Evolutionary conservation across 2,329 filamentous ascomycete species (phyloP), one percentile per base, ranked within the genome.

Genomic region (Chaetomium sp.): DNA sequence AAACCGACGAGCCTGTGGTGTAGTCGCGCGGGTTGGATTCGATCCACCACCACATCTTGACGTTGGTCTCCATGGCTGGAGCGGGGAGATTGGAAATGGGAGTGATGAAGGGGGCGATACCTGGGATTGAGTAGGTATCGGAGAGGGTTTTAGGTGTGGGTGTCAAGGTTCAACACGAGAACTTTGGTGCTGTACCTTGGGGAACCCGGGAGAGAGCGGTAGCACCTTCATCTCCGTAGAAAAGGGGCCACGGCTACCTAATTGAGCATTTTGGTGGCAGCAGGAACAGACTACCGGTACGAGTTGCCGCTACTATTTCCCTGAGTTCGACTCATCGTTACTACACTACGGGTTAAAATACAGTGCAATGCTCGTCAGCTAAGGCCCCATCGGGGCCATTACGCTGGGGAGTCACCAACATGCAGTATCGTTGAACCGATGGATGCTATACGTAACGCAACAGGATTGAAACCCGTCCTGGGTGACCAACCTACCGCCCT

Each of bases 1-100:
- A 4, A 13, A 6, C 13, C 13, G 35, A 16, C 4, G 23, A 23
- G 47, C 19, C n/a, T 2, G 10, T 6, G n/a, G 21, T 10, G 31
- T 4, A 19, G 21, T 27, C 16, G 6, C 21, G 21, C 23, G 57
- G 31, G 47, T 60, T 60, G 31, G 57, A 53, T 27, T 51, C 29
- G 47, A 60, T 60, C 57, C 57, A 60, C 47, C 57, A 60, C 47
- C 23, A 51, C 57, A 60, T 60, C 21, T 53, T 60, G 57, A 42
- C 27, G 4, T 35, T 47, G 25, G 16, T 7, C 31, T 33, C 19
- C 47, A 4, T 55, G 19, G 49, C 13, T 25, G 49, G 25, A 53
- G 8, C 4, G 21, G 23, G 49, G 23, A 9, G 19, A 9, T n/a
- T 21, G 42, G 42, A 21, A 45, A 21, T 47, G 19, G n/a, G 8